phyloP scores from a whole-genome alignment of 176 grass and related monocot genomes.

The Hordeum vulgare region MorexV3_pseudomolecules_assembly NC_058522.1:23230669-23231168 shows the following conservation, averaged over 20 bases:
- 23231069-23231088: neutral
- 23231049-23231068: neutral
- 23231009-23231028: conserved; percentile 38
- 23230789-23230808: no score
- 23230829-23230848: no score
- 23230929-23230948: conserved; percentile 1
- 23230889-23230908: neutral
- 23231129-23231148: conserved; percentile 42
- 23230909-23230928: neutral
- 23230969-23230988: conserved; percentile 41
- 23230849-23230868: no score
- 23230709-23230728: no score
- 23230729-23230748: no score
- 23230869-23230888: no score
- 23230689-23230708: no score
- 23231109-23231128: conserved; percentile 10
- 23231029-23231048: conserved; percentile 7
- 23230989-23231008: neutral
- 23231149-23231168: neutral
- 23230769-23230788: no score
- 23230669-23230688: no score
- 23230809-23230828: no score
- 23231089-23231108: neutral
- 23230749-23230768: no score
- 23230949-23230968: conserved; percentile 41